Percentiles rank a stretch among this genome's conserved stretches.
Conservation (phyloP, 2,329 filamentous ascomycete genomes). For the Sphaceloma murrayae region DNA sequence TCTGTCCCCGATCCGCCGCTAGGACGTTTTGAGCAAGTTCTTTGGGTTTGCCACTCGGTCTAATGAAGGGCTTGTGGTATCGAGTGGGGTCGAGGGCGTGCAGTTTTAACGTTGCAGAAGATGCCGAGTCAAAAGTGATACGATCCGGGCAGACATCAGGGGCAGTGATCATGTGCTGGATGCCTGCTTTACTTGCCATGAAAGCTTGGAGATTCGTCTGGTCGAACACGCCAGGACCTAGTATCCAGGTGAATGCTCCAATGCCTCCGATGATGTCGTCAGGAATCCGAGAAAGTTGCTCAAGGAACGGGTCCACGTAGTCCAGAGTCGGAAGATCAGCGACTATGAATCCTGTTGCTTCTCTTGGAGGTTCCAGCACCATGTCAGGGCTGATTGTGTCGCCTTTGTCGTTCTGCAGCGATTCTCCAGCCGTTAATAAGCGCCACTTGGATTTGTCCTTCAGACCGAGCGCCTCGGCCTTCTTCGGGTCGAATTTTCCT, state of each 20-base stretch:
- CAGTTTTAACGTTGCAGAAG: constrained; percentile 58
- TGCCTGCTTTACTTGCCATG: constrained; percentile 49
- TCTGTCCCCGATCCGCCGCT: constrained; percentile 27
- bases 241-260: constrained; percentile 66
- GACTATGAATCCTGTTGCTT: constrained; percentile 66
- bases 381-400: constrained; percentile 70
- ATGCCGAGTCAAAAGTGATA: constrained; percentile 58
- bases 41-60: constrained; percentile 16
- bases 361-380: constrained; percentile 60
- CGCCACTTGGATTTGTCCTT: constrained; percentile 49
- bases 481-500: constrained; percentile 65
- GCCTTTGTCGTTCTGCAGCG: constrained; percentile 55
- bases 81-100: constrained; percentile 62
- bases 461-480: constrained; percentile 58
- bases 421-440: constrained; percentile 52
- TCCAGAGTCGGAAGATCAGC: constrained; percentile 64
- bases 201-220: constrained; percentile 59
- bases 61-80: constrained; percentile 56
- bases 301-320: constrained; percentile 61
- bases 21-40: constrained; percentile 21
- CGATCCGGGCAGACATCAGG: constrained; percentile 66
- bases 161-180: constrained; percentile 71
- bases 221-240: constrained; percentile 57
- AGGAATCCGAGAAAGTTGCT: constrained; percentile 62
- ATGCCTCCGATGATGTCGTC: constrained; percentile 57